phyloP scores from a whole-genome alignment of 345 rosid genomes.

The Eucalyptus pumila region DNA sequence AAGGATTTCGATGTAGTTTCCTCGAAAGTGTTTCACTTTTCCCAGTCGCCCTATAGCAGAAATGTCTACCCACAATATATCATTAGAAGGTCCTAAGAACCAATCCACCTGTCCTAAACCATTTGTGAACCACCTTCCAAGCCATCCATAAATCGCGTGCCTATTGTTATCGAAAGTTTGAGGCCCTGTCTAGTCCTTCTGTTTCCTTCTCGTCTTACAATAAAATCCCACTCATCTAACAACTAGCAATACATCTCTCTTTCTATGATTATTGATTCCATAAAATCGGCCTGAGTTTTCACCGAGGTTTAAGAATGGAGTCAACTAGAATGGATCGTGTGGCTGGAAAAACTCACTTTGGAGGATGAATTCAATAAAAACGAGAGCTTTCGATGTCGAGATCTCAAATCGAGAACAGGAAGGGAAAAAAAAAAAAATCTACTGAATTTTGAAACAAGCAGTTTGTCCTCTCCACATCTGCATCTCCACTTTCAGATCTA shows the following conservation, averaged over 20 bases:
- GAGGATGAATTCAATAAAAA: background rate
- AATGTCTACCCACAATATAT: background rate
- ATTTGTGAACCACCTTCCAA: background rate
- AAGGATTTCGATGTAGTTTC: background rate
- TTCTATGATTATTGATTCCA: background rate
- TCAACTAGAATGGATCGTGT: background rate
- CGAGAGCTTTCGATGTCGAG: background rate
- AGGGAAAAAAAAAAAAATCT: background rate
- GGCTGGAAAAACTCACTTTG: background rate
- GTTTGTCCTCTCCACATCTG: background rate
- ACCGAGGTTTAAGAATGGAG: background rate
- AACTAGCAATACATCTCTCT: background rate
- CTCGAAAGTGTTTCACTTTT: background rate
- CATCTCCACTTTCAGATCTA: background rate
- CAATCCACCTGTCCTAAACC: background rate
- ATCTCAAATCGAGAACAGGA: background rate
- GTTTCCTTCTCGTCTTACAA: background rate
- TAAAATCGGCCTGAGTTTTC: background rate
- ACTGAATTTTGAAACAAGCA: background rate
- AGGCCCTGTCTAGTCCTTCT: background rate
- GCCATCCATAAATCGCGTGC: background rate
- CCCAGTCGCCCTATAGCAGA: background rate
- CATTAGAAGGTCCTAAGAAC: background rate
- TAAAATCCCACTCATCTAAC: background rate
- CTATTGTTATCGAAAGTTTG: background rate